Evolutionary conservation across 2,329 filamentous ascomycete genomes (phyloP), one percentile per base, ranked within the genome.

Genomic region (Clarireedia hainanense): DNA sequence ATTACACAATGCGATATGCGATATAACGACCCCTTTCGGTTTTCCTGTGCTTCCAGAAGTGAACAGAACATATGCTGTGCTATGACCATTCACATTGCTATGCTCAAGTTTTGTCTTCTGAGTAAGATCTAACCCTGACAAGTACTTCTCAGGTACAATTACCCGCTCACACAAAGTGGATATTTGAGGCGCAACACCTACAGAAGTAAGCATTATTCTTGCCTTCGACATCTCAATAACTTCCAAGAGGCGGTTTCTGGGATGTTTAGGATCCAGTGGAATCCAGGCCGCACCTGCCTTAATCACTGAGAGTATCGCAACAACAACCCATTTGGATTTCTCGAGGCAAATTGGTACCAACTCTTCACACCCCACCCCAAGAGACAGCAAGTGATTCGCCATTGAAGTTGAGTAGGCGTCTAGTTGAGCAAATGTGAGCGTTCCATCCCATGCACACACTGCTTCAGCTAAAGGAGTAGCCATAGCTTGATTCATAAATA

Each of bases 261-360:
- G 65, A 46, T 68, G 60, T 7, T 57, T 58, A 15, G 68, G 61
- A 54, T 68, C 63, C 15, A 70, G 47, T n/a, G 61, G 58, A 37
- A 68, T 63, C 37, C 62, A 67, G 6, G 61, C 64, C n/a, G 50
- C 63, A 5, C 66, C 65, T 26, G 63, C 52, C 52, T 63, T 62
- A 17, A 67, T 47, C 1, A 68, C 57, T 42, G 46, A 61, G 7
- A 68, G 57, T 50, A 63, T 59, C 9, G 58, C 59, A 17, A 68
- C 61, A n/a, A 62, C 50, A 40, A 59, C 57, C 57, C 62, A 67
- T 26, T 36, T 55, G 4, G 63, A 65, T 51, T 67, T 68, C 24
- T 67, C 58, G 47, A 65, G 66, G 50, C 63, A 67, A 7, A 69
- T 47, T 12, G 63, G 63, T 30, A 69, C 58, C 3, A 60, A 39